Conservation (phyloP, 495 filamentous ascomycete genomes). For the Daldinia loculata region DNA sequence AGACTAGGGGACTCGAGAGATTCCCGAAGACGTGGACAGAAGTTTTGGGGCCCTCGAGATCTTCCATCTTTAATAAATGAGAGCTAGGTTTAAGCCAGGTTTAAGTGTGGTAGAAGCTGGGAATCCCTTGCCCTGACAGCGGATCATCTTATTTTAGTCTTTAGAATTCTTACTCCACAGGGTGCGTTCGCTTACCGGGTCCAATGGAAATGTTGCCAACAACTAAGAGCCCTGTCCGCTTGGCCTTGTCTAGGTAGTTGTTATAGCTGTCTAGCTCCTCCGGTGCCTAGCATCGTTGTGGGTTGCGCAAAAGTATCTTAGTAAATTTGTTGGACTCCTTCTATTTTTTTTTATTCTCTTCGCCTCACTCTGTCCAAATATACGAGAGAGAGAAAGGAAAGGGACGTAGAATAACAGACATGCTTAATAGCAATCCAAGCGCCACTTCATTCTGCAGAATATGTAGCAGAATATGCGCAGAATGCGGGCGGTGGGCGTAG, state of each 20-base stretch:
- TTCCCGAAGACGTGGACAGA: conserved; percentile 26
- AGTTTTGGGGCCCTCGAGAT: conserved; percentile 28
- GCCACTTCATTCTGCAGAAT: conserved; percentile 42
- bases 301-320: not conserved
- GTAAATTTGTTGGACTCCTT: not conserved
- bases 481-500: conserved; percentile 30
- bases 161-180: conserved; percentile 43
- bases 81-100: conserved; percentile 12
- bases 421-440: conserved; percentile 4
- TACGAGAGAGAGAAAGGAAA: not conserved
- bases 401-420: not conserved
- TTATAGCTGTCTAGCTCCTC: conserved; percentile 2
- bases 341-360: not conserved
- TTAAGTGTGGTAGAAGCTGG: conserved; percentile 10
- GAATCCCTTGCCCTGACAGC: conserved; percentile 37
- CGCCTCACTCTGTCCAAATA: not conserved
- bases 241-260: not conserved
- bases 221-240: conserved; percentile 23
- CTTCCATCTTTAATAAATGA: conserved; percentile 19
- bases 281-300: conserved; percentile 3
- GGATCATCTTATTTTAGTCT: conserved; percentile 42
- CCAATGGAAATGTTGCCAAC: conserved; percentile 32
- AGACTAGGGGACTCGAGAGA: not conserved
- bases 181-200: conserved; percentile 32
- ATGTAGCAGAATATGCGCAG: conserved; percentile 14